phyloP scores from a whole-genome alignment of 192 early-diverging fungal species.

The Coemansia sp. region DNA sequence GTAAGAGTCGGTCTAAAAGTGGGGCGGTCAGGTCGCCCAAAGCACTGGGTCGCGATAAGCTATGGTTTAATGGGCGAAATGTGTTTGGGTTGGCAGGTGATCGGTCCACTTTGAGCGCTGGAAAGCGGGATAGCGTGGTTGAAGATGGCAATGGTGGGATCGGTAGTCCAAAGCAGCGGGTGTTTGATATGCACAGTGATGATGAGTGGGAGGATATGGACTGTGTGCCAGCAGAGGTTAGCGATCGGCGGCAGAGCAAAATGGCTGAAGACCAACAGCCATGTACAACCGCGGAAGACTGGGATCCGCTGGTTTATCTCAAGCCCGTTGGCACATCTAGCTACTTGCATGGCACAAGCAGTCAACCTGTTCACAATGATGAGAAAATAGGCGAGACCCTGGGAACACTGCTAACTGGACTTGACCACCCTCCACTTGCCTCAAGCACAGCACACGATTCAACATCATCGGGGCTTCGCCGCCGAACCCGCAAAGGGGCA shows the following conservation, averaged over 20 bases:
- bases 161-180: neutral
- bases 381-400: conserved; percentile 11
- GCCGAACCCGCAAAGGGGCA: neutral
- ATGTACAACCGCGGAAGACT: neutral
- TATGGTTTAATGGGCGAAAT: conserved; percentile 15
- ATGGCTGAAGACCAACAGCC: neutral
- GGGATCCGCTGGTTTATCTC: conserved; percentile 41
- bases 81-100: neutral
- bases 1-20: conserved; percentile 13
- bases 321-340: conserved; percentile 2
- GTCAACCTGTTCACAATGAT: neutral
- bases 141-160: neutral
- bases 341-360: neutral
- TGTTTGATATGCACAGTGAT: neutral
- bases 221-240: neutral
- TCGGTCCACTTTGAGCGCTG: neutral
- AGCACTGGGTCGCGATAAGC: neutral
- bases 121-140: neutral
- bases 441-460: neutral
- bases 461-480: conserved; percentile 17
- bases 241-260: conserved; percentile 2
- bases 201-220: conserved; percentile 10
- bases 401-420: conserved; percentile 24
- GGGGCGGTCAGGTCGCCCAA: neutral
- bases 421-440: neutral